Evolutionary conservation across 495 filamentous ascomycete genomes (phyloP).

Genomic region (Trypethelium eluteriae): DNA sequence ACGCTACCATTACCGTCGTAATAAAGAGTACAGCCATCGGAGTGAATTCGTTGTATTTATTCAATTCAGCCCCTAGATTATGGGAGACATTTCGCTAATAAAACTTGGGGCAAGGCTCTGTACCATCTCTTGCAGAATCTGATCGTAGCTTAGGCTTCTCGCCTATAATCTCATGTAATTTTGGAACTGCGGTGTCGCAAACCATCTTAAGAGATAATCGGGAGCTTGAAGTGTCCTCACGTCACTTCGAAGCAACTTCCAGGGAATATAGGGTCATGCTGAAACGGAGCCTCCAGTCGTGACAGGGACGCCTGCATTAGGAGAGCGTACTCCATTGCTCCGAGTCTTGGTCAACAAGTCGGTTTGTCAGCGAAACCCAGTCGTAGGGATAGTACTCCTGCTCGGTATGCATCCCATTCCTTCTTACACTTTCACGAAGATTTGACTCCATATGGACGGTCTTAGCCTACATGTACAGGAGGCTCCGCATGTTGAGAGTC

Average conservation of each 20-base stretch:
- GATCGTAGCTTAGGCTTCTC: constrained; percentile 3
- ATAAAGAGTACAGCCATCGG: constrained; percentile 15
- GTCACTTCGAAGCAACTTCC: constrained; percentile 18
- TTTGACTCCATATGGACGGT: constrained; percentile 14
- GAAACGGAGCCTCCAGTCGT: neutral
- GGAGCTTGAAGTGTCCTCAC: constrained; percentile 18
- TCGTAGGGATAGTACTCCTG: neutral
- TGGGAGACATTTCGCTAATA: neutral
- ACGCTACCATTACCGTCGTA: neutral
- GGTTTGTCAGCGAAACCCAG: neutral
- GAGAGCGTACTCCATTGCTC: constrained; percentile 23
- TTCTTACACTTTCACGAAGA: constrained; percentile 3
- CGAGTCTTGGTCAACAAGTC: constrained; percentile 1
- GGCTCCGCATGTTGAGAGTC: constrained; percentile 16
- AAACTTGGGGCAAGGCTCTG: neutral
- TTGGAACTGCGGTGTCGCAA: constrained; percentile 5
- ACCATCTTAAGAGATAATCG: constrained; percentile 8
- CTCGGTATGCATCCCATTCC: neutral
- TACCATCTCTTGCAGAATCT: neutral
- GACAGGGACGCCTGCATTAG: constrained; percentile 11
- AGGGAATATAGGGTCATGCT: constrained; percentile 19
- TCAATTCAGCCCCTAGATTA: neutral
- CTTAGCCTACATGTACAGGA: constrained; percentile 17
- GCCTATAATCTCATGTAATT: neutral
- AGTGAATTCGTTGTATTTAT: constrained; percentile 19